A percentile compares a stretch with the other conserved stretches of the same genome.
Evolutionary conservation across 73 alveolate genomes (phyloP).

Genomic region (Stentor roeselii): DNA sequence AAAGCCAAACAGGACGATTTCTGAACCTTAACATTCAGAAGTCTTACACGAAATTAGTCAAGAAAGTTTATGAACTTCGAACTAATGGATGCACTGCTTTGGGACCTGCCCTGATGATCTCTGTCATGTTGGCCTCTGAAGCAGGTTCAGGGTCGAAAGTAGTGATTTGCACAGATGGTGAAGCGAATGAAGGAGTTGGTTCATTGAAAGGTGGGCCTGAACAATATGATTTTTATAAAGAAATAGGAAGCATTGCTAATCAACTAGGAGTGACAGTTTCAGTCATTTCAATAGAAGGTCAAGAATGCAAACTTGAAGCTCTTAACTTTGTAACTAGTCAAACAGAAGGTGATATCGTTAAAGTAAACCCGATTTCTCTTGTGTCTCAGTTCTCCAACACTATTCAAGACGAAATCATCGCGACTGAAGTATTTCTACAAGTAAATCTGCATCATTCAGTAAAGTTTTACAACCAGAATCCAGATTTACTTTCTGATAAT

Average conservation of each 20-base stretch:
- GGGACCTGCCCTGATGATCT: slow-evolving; percentile 85
- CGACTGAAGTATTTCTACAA: slow-evolving; percentile 66
- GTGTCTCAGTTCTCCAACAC: slow-evolving; percentile 73
- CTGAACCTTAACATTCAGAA: slow-evolving; percentile 54
- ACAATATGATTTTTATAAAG: slow-evolving; percentile 64
- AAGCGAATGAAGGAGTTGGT: slow-evolving; percentile 94
- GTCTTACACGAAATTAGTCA: slow-evolving; percentile 46
- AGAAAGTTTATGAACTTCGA: slow-evolving; percentile 49
- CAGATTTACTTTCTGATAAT: background rate
- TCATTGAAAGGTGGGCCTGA: slow-evolving; percentile 49
- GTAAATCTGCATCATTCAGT: slow-evolving; percentile 73
- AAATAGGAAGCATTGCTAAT: slow-evolving; percentile 66
- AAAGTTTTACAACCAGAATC: slow-evolving; percentile 60
- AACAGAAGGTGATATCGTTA: slow-evolving; percentile 82
- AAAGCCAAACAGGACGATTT: slow-evolving; percentile 36
- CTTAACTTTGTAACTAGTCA: slow-evolving; percentile 66
- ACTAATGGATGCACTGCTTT: slow-evolving; percentile 91
- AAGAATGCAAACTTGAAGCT: slow-evolving; percentile 81
- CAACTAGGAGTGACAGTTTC: slow-evolving; percentile 70
- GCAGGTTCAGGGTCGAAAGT: slow-evolving; percentile 86
- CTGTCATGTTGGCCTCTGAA: slow-evolving; percentile 68
- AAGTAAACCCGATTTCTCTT: slow-evolving; percentile 83
- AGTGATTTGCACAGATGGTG: slow-evolving; percentile 93
- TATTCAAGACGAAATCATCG: slow-evolving; percentile 67
- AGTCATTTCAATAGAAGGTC: slow-evolving; percentile 83